phyloP scores from a whole-genome alignment of 306 rosid species.

The Lablab purpureus region DNA sequence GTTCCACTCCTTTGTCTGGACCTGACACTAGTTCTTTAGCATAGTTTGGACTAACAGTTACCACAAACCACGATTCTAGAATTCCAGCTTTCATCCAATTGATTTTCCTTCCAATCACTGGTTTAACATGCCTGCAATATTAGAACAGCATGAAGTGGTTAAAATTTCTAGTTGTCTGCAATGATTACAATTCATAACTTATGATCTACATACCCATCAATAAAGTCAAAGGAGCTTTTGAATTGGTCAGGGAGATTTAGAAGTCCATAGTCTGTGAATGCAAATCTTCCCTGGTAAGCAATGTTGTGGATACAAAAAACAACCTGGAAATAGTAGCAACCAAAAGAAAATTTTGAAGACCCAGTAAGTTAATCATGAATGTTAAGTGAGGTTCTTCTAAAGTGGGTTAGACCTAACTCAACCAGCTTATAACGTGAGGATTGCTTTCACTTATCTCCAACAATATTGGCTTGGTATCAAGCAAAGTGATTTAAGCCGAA shows the following conservation, averaged over 20 bases:
- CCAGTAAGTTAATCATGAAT: conserved; percentile 22
- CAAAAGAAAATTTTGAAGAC: conserved; percentile 22
- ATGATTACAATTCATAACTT: neutral
- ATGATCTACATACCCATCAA: conserved; percentile 69
- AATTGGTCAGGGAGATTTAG: conserved; percentile 71
- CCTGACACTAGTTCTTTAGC: conserved; percentile 73
- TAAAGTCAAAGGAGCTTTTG: conserved; percentile 78
- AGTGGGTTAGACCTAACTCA: too few relatives aligned
- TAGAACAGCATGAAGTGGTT: conserved; percentile 15
- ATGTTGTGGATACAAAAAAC: conserved; percentile 85
- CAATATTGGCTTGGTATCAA: too few relatives aligned
- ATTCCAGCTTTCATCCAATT: conserved; percentile 89
- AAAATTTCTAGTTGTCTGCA: neutral
- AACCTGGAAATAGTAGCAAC: conserved; percentile 55
- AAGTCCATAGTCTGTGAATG: conserved; percentile 59
- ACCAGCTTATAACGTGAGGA: too few relatives aligned
- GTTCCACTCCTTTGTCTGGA: conserved; percentile 70
- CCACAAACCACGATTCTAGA: conserved; percentile 61
- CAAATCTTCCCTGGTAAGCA: conserved; percentile 88
- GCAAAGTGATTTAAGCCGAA: too few relatives aligned
- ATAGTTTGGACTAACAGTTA: conserved; percentile 84
- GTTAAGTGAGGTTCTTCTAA: neutral
- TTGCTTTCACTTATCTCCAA: too few relatives aligned
- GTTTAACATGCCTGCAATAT: conserved; percentile 64
- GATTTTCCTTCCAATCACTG: conserved; percentile 74